These are phyloP conservation scores for Pseudogymnoascus sp. DNA, from an alignment of 2,329 filamentous ascomycete genomes.

Conservation along the genomic window DNA sequence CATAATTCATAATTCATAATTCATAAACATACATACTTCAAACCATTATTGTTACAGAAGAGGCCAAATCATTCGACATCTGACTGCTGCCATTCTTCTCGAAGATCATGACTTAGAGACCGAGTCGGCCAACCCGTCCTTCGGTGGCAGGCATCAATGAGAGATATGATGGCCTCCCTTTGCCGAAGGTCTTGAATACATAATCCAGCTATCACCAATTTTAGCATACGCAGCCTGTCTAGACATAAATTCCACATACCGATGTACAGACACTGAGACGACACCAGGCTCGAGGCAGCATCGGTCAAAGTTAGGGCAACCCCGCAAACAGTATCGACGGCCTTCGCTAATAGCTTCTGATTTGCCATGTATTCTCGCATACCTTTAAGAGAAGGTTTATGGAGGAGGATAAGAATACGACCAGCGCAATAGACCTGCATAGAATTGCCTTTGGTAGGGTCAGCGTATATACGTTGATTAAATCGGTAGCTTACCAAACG, in stretches of 20 bases:
- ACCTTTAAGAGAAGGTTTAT: conserved; percentile 43
- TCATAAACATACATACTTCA: not conserved
- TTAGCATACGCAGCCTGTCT: not conserved
- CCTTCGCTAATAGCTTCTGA: conserved; percentile 37
- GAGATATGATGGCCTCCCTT: conserved; percentile 30
- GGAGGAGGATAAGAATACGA: conserved; percentile 44
- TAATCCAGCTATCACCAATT: conserved; percentile 30
- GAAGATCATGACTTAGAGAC: conserved; percentile 25
- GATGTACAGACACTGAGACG: conserved; percentile 37
- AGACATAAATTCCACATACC: conserved; percentile 15
- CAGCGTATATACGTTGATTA: conserved; percentile 21
- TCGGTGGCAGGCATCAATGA: conserved; percentile 32
- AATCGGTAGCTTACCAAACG: conserved; percentile 28
- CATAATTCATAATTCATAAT: not conserved
- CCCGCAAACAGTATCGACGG: conserved; percentile 42
- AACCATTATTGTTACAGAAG: not conserved
- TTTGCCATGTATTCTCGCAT: conserved; percentile 40
- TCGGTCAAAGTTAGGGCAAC: conserved; percentile 40
- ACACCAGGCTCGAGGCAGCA: conserved; percentile 36
- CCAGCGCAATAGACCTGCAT: conserved; percentile 47
- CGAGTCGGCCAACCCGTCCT: conserved; percentile 36
- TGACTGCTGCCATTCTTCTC: conserved; percentile 24
- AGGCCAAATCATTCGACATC: not conserved
- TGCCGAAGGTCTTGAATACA: conserved; percentile 34
- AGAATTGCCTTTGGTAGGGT: conserved; percentile 21